Base-by-base conservation (phyloP, 2,329 filamentous ascomycete species). In the Ramularia endophylla region DNA sequence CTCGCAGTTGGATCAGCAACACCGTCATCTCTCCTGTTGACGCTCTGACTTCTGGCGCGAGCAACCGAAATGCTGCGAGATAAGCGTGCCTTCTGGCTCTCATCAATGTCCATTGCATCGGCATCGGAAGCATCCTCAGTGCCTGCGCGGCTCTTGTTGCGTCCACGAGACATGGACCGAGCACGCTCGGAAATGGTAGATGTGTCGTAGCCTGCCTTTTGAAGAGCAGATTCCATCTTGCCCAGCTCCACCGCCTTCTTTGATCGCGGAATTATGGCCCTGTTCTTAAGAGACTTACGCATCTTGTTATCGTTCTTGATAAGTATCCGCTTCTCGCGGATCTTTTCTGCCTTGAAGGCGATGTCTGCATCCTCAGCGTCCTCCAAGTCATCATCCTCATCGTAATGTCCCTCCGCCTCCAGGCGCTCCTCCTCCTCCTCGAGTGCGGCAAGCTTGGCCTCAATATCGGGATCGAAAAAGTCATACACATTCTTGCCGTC, bases 401-500 rank as follows among this genome's bases (percentile, higher is more conserved):
- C 86, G 68, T 98, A 98, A 74, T 85, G 95, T 45, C 92, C 92
- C 51, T 95, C 87, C 6, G 80, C 83, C 66, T 95, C 85, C 11
- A 97, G 78, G 57, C 83, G 83, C 70, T 95, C 90, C 65, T 98
- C 92, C 62, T 98, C 94, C 49, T 89, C 89, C 66, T 98, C 92
- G 25, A 98, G 75, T 41, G 87, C 87, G 38, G 83, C 82, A 36
- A 98, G 78, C 72, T 95, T 97, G 53, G 81, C 77, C 59, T 95
- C 92, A 61, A 98, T 98, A 41, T 98, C 94, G 1, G 90, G 89
- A 59, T 97, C 92, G 60, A 98, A 81, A 65, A 87, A 98, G 67
- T 98, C 92, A 70, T 90, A 92, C 43, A 98, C 86, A 65, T 98
- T 98, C 76, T 90, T 89, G 66, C 92, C 92, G 61, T 97, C 82